These are phyloP conservation scores for Euphrasia arctica DNA, from an alignment of 305 asterid genomes.

Conservation along the genomic window DNA sequence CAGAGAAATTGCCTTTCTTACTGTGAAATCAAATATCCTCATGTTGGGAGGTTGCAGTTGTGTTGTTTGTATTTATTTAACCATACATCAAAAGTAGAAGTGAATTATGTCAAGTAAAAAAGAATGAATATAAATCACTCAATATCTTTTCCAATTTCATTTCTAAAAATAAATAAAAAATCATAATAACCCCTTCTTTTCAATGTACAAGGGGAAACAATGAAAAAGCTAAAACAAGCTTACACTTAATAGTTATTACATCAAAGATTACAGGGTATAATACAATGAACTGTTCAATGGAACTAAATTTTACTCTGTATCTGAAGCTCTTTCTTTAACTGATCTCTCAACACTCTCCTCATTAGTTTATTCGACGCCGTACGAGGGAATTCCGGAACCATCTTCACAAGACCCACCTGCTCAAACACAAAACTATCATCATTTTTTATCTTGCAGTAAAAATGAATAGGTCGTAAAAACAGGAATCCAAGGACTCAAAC, in stretches of 20 bases:
- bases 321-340: slow-evolving; percentile 58
- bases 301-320: slow-evolving; percentile 47
- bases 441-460: background rate
- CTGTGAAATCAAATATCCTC: background rate
- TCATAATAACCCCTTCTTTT: background rate
- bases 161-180: too few relatives aligned
- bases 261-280: background rate
- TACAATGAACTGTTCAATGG: background rate
- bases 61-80: too few relatives aligned
- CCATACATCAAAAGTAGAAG: background rate
- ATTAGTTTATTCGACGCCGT: slow-evolving; percentile 85
- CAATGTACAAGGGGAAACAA: background rate
- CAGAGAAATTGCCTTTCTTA: background rate
- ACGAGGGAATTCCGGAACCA: slow-evolving; percentile 69
- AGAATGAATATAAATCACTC: too few relatives aligned
- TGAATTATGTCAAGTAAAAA: background rate
- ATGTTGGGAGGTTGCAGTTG: background rate
- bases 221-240: background rate
- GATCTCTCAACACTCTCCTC: slow-evolving; percentile 75
- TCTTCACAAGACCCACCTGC: slow-evolving; percentile 73
- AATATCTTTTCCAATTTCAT: background rate
- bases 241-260: slow-evolving; percentile 3
- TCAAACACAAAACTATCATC: slow-evolving; percentile 4
- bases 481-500: slow-evolving; percentile 30
- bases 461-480: background rate